Evolutionary conservation across 352 stramenopile species (phyloP), one percentile per base, ranked within the genome.

Genomic region (Phytophthora palmivora): DNA sequence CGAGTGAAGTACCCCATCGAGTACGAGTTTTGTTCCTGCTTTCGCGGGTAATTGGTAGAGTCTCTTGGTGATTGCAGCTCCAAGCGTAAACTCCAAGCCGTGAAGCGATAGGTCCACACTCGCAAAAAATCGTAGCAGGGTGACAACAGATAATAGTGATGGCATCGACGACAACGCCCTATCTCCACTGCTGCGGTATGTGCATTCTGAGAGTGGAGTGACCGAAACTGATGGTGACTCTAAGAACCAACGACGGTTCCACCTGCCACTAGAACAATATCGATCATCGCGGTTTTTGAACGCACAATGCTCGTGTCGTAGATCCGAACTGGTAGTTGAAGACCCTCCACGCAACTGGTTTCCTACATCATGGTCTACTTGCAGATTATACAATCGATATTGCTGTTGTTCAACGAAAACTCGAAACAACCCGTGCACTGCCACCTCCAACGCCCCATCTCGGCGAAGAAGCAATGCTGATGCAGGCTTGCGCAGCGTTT

Each of bases 191-290:
- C 24, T 32, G 37, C 21, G 36, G 6, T 16, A 1, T 15, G 11
- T 26, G 10, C 15, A 26, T 10, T 10, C 5, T 19, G 22, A 37
- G 10, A 30, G 33, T 4, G 36, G 24, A 28, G 14, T 37, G 24
- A 57, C 19, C 7, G 16, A 39, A 24, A 57, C 21, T 18, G 49
- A 57, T 14, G n/a, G 4, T 18, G 48, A 15, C 2, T 38, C 36
- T 16, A 57, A n/a, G n/a, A 57, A 57, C 34, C 36, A 57, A 4
- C 49, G 49, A 1, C 24, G 12, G 16, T 10, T 47, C 49, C 49
- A 57, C 3, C 6, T 34, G 37, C 34, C 14, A 11, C 36, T 47
- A 14, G 24, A 28, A 28, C 6, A 3, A 28, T 6, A 3, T 6
- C 24, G 24, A 6, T 6, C 24, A 28, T 28, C 24, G 24, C 24